Conservation (phyloP, 768 basidiomycete genomes). For the Boletellus ananas region DNA sequence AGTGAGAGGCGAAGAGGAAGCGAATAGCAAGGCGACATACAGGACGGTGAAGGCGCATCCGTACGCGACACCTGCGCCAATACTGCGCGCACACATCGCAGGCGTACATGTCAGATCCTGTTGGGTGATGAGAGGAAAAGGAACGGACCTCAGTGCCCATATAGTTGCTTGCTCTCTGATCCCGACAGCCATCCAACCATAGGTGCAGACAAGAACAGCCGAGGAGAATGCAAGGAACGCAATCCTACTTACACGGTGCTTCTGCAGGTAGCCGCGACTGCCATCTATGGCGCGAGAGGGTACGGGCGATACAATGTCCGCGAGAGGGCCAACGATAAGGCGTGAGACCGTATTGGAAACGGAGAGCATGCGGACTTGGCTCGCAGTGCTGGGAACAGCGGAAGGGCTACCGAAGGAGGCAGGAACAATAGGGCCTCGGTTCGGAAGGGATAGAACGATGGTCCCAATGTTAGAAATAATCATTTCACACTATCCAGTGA, state of each 20-base stretch:
- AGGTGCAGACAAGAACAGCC: slow-evolving; percentile 46
- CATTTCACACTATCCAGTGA: slow-evolving; percentile 60
- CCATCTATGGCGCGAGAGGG: slow-evolving; percentile 35
- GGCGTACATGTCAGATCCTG: neutral
- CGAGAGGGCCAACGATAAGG: slow-evolving; percentile 62
- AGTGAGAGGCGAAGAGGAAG: neutral
- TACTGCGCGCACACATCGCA: slow-evolving; percentile 32
- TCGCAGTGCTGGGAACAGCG: slow-evolving; percentile 41
- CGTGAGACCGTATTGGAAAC: slow-evolving; percentile 70
- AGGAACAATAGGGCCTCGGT: slow-evolving; percentile 11
- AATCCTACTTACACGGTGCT: slow-evolving; percentile 58
- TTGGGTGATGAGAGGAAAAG: neutral
- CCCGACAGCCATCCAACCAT: slow-evolving; percentile 50
- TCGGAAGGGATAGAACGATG: slow-evolving; percentile 62
- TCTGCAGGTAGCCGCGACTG: slow-evolving; percentile 35
- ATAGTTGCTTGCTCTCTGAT: slow-evolving; percentile 48
- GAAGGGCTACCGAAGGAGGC: slow-evolving; percentile 16
- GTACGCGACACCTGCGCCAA: slow-evolving; percentile 66
- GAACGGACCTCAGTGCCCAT: slow-evolving; percentile 67
- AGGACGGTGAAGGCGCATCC: slow-evolving; percentile 68
- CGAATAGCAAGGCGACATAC: slow-evolving; percentile 39
- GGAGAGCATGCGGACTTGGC: slow-evolving; percentile 69
- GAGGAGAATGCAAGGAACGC: slow-evolving; percentile 53
- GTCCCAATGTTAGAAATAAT: slow-evolving; percentile 80
- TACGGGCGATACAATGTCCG: slow-evolving; percentile 68